Conservation (phyloP, 805 yeast species). For the Ogataea parapolymorpha region DNA sequence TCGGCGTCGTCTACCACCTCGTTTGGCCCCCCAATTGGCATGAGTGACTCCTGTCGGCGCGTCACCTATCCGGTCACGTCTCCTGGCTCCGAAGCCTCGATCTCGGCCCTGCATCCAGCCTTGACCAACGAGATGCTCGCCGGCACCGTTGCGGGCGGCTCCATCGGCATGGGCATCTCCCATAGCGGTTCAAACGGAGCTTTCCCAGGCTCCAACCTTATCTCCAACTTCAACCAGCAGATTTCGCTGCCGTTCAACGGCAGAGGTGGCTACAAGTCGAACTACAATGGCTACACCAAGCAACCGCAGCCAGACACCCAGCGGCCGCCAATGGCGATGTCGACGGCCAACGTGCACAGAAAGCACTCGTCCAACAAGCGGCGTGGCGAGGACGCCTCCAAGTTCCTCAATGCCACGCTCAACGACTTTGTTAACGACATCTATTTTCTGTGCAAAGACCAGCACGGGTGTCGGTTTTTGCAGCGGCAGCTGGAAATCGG, state of each 20-base stretch:
- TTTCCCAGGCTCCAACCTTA: not conserved
- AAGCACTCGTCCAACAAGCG: conserved; percentile 33
- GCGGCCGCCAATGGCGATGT: conserved; percentile 19
- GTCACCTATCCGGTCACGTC: conserved; percentile 29
- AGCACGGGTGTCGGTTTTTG: conserved; percentile 91
- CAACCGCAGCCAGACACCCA: conserved; percentile 8
- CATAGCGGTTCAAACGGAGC: not conserved
- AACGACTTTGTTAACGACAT: conserved; percentile 72
- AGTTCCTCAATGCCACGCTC: conserved; percentile 62
- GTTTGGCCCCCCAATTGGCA: conserved; percentile 24
- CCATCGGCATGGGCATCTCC: conserved; percentile 29
- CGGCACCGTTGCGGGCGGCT: conserved; percentile 27
- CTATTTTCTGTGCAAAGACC: conserved; percentile 84
- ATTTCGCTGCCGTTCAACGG: conserved; percentile 1
- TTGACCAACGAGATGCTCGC: conserved; percentile 27
- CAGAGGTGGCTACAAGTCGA: conserved; percentile 9
- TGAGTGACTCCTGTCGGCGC: conserved; percentile 41
- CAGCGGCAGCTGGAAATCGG: conserved; percentile 79
- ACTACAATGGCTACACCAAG: conserved; percentile 10
- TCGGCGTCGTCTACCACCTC: conserved; percentile 11
- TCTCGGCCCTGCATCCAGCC: conserved; percentile 27
- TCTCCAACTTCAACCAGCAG: conserved; percentile 2
- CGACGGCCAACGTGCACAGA: conserved; percentile 34
- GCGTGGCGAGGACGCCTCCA: conserved; percentile 65
- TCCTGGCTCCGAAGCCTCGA: conserved; percentile 16